Base-by-base conservation (phyloP, 2,329 filamentous ascomycete genomes). In the Venturia effusa region DNA sequence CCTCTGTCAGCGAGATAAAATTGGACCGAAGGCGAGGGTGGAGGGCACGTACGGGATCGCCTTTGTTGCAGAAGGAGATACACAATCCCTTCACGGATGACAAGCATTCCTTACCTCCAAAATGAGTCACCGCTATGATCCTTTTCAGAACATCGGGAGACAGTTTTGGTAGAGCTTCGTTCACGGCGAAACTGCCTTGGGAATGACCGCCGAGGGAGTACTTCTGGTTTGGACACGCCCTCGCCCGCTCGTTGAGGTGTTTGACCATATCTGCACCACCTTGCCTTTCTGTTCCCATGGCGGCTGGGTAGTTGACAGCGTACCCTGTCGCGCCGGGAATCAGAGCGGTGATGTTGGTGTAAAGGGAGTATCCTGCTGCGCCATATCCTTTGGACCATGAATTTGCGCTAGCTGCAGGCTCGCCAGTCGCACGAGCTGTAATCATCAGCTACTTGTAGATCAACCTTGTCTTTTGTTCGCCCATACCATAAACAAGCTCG, bases 311-410 rank as follows among this genome's bases (percentile, higher is more conserved):
- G 45, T 65, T 43, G 10, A 65, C 64, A 4, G 64, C 24, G 30
- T 65, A 64, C 6, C 64, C 64, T 3, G 75, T 76, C 7, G 76
- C 72, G 22, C 78, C 66, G 63, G 69, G 69, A 63, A 69, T 72
- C 63, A 75, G 71, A 15, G 72, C 73, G n/a, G 74, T 74, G 0
- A 75, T 64, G 54, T 70, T 70, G 61, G 67, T 60, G 37, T 68
- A 60, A 0, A 65, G 61, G 6, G 61, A 57, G 19, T 43, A 64
- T 17, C 64, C 64, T 15, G 64, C 64, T 4, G 64, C 64, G 17
- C 64, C 64, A 34, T 65, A 65, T 4, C 64, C 64, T 59, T 64
- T 65, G 22, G 61, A 59, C 61, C 61, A 64, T 19, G 19, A 34
- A 11, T 27, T 3, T 1, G 64, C 11, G 0, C 7, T 59, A 6